These are phyloP conservation scores for Epichloe amarillans DNA, from an alignment of 2,329 filamentous ascomycete genomes.

Conservation along the genomic window DNA sequence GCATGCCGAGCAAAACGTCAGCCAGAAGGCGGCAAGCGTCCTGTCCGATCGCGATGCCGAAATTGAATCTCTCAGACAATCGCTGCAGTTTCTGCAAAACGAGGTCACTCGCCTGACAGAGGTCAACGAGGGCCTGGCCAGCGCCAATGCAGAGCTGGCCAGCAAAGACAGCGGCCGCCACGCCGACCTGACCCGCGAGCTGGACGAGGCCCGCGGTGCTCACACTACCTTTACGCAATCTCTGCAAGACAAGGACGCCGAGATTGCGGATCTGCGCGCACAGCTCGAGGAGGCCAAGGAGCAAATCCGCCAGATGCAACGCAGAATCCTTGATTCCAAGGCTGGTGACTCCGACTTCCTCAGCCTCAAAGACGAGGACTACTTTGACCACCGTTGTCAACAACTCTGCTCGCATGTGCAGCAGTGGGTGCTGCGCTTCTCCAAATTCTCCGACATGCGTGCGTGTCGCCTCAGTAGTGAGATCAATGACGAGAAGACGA, in stretches of 20 bases:
- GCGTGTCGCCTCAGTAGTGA: slow-evolving; percentile 73
- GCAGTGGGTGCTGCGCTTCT: slow-evolving; percentile 96
- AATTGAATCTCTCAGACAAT: slow-evolving; percentile 68
- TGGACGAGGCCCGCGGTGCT: slow-evolving; percentile 53
- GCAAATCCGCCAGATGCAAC: slow-evolving; percentile 38
- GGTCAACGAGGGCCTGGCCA: slow-evolving; percentile 66
- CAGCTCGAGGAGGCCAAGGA: slow-evolving; percentile 64
- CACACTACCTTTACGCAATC: slow-evolving; percentile 50
- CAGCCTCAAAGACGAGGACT: slow-evolving; percentile 72
- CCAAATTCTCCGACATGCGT: slow-evolving; percentile 89
- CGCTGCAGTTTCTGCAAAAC: slow-evolving; percentile 65
- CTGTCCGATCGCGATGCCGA: slow-evolving; percentile 75
- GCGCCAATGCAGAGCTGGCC: slow-evolving; percentile 64
- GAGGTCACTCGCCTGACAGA: slow-evolving; percentile 72
- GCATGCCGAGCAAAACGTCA: slow-evolving; percentile 52
- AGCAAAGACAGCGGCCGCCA: slow-evolving; percentile 64
- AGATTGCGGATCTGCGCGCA: slow-evolving; percentile 63
- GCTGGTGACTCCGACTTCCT: slow-evolving; percentile 61
- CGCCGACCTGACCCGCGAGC: slow-evolving; percentile 50
- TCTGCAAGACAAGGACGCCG: slow-evolving; percentile 68
- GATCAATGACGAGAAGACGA: slow-evolving; percentile 82
- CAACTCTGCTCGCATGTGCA: slow-evolving; percentile 92
- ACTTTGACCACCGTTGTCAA: slow-evolving; percentile 89
- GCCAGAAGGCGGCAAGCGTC: slow-evolving; percentile 53
- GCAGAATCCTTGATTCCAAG: slow-evolving; percentile 43